A percentile compares a stretch with the other conserved stretches of the same genome.
These are phyloP conservation scores for Grosmannia clavigera DNA, from an alignment of 2,329 filamentous ascomycete genomes.

Conservation along the genomic window DNA sequence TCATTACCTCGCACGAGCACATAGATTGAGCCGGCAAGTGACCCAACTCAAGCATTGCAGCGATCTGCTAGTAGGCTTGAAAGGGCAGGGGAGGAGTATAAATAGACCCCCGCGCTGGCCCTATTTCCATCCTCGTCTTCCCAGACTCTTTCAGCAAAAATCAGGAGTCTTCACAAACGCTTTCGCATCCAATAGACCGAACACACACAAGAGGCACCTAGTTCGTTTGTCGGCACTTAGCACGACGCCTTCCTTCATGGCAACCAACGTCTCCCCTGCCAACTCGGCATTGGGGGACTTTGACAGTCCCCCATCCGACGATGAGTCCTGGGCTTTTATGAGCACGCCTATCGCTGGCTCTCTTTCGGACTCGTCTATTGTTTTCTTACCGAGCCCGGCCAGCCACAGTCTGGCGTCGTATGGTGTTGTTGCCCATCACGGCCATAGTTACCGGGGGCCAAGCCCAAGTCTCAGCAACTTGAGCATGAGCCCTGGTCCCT, in stretches of 20 bases:
- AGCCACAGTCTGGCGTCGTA: conserved; percentile 39
- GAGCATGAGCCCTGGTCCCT: conserved; percentile 9
- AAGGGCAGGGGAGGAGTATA: neutral
- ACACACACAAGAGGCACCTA: neutral
- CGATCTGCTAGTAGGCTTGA: neutral
- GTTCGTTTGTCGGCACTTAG: neutral
- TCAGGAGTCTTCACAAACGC: neutral
- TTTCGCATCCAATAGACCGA: neutral
- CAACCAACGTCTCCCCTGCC: conserved; percentile 5
- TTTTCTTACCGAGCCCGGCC: conserved; percentile 36
- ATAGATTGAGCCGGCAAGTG: neutral
- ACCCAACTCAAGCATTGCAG: neutral
- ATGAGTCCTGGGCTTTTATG: conserved; percentile 31
- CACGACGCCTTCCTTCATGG: conserved; percentile 1
- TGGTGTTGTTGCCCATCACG: conserved; percentile 26
- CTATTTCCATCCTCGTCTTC: neutral
- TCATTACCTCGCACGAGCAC: neutral
- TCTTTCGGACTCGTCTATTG: conserved; percentile 24
- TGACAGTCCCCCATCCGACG: conserved; percentile 19
- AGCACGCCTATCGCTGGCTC: conserved; percentile 23
- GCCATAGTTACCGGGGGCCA: conserved; percentile 17
- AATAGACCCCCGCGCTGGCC: neutral
- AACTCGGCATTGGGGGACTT: conserved; percentile 5
- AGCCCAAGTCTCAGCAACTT: conserved; percentile 23
- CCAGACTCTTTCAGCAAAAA: neutral